phyloP scores from a whole-genome alignment of 495 filamentous ascomycete species.

The Podospora appendiculata region DNA sequence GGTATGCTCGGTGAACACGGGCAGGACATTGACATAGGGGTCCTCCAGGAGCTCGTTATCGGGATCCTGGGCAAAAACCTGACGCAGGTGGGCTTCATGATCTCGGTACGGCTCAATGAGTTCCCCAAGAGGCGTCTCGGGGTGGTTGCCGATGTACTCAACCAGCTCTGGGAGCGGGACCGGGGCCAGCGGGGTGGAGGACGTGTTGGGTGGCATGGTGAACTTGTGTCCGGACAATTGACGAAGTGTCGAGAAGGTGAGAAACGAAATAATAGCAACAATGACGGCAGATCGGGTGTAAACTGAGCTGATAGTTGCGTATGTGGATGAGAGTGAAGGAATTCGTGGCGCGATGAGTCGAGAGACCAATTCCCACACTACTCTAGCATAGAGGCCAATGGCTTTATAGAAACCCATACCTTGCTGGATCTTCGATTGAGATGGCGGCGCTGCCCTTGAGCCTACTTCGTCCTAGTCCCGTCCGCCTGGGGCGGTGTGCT shows the following conservation, averaged over 20 bases:
- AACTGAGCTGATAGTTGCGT: no score
- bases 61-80: slow-evolving; percentile 64
- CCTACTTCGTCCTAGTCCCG: background rate
- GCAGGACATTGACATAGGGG: slow-evolving; percentile 57
- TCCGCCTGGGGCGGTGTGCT: slow-evolving; percentile 6
- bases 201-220: slow-evolving; percentile 20
- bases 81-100: slow-evolving; percentile 60
- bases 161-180: slow-evolving; percentile 33
- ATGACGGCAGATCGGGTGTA: no score
- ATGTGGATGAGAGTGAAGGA: no score
- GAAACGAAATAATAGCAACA: background rate
- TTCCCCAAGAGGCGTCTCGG: slow-evolving; percentile 44
- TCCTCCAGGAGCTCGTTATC: slow-evolving; percentile 49
- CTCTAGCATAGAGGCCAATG: no score
- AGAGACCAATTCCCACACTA: no score
- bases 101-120: slow-evolving; percentile 60
- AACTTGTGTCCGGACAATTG: background rate
- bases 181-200: slow-evolving; percentile 26
- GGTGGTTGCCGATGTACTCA: slow-evolving; percentile 41
- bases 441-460: background rate
- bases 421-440: no score
- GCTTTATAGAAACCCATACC: no score
- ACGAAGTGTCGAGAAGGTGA: background rate
- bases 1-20: slow-evolving; percentile 56
- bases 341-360: no score